Base-by-base conservation (phyloP, 139 green algal species). In the Picochlorum sp. region DNA sequence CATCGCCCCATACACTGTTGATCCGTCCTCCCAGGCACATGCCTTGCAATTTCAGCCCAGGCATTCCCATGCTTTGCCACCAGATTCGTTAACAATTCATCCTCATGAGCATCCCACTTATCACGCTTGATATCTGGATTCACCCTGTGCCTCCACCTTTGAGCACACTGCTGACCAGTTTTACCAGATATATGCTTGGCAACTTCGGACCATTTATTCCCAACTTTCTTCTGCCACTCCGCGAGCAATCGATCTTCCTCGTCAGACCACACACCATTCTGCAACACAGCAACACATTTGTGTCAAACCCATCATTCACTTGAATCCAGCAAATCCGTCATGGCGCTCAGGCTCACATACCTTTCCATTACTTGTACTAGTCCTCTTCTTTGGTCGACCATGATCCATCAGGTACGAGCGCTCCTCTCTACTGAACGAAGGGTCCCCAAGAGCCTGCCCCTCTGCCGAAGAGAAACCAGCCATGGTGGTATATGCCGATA, bases 1-100 rank as follows among this genome's bases (percentile, higher is more conserved):
- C 85, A 94, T 26, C 86, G 74, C 15, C 86, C 88, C 87, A 95
- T 92, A 76, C 88, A 94, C 75, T 95, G 88, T 80, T 95, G 88
- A 67, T 95, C 87, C 34, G 86, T 91, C 37, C 85, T 75, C 0
- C 85, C 83, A n/a, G 72, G 62, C 44, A 85, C 66, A 30, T 30
- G 28, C 14, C 87, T 77, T 3, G 84, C 77, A 20, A 95, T 90
- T 23, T 83, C 76, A 4, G 87, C 87, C 87, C 87, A 95, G 15
- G 67, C 54, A 34, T 71, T 69, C 45, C 85, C 83, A 60, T 84
- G 50, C 61, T 81, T 15, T 1, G 68, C 18, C 34, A 90, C 83
- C 37, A 92, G 74, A 30, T 59, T 52, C 15, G 71, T 54, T 63
- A 92, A 76, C 21, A 59, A 38, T 15, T 50, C 47, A 61, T 95